These are phyloP conservation scores for Forsythia viridissima DNA, from an alignment of 257 asterid species.

Conservation along the genomic window DNA sequence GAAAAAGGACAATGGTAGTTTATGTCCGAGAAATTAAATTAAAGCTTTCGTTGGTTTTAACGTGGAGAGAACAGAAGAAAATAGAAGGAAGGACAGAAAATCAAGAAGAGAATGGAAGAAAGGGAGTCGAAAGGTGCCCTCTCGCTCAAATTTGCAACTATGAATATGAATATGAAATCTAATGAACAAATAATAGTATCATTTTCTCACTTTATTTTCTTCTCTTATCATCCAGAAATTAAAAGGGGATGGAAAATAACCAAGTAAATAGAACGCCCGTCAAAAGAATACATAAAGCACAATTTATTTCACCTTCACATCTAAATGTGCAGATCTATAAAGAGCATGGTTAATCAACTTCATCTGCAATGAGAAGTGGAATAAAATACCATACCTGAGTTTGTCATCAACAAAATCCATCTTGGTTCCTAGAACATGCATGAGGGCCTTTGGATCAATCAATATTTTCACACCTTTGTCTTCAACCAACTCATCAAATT, in stretches of 20 bases:
- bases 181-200: background rate
- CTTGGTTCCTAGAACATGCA: slow-evolving; percentile 72
- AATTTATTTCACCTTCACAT: background rate
- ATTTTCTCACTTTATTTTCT: background rate
- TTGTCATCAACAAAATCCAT: slow-evolving; percentile 74
- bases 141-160: background rate
- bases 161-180: background rate
- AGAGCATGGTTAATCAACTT: background rate
- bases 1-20: background rate
- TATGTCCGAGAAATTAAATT: background rate
- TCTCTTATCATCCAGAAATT: background rate
- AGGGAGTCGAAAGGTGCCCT: background rate
- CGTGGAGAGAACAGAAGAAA: background rate
- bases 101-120: background rate
- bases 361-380: slow-evolving; percentile 1
- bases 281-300: background rate
- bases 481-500: slow-evolving; percentile 89
- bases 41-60: background rate
- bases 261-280: background rate
- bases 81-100: background rate
- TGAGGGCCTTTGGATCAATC: slow-evolving; percentile 65
- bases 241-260: background rate
- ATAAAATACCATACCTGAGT: slow-evolving; percentile 40
- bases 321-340: background rate
- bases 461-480: slow-evolving; percentile 68